Evolutionary conservation across 1,139 yeast species (phyloP).

Genomic region (Debaryomyces psychrophilus): DNA sequence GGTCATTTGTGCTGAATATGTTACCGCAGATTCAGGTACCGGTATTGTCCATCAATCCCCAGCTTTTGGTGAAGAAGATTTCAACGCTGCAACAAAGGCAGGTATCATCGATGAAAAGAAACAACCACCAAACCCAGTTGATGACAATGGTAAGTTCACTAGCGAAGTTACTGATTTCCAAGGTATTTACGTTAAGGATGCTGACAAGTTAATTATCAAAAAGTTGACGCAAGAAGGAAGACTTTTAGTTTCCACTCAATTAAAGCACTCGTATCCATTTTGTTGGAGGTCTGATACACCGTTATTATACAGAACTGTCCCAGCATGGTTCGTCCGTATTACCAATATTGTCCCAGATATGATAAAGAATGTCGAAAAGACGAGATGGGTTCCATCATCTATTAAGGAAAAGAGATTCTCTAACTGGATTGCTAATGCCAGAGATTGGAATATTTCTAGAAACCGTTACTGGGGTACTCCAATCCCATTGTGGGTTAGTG

Average conservation of each 20-base stretch:
- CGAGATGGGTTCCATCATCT: constrained; percentile 92
- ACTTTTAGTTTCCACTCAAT: constrained; percentile 74
- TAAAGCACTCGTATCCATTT: constrained; percentile 96
- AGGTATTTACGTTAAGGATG: constrained; percentile 92
- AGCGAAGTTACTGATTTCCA: constrained; percentile 69
- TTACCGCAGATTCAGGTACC: constrained; percentile 94
- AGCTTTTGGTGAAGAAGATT: constrained; percentile 99
- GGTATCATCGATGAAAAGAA: constrained; percentile 74
- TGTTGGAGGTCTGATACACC: constrained; percentile 99
- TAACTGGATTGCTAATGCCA: constrained; percentile 97
- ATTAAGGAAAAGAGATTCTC: constrained; percentile 94
- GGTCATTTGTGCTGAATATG: constrained; percentile 82
- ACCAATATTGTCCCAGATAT: constrained; percentile 85
- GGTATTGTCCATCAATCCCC: constrained; percentile 99
- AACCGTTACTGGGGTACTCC: constrained; percentile 99
- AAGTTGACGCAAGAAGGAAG: constrained; percentile 77
- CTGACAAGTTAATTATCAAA: constrained; percentile 89
- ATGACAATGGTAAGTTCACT: constrained; percentile 87
- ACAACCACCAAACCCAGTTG: constrained; percentile 90
- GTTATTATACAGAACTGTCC: constrained; percentile 90
- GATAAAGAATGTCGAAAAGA: constrained; percentile 80
- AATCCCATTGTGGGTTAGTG: constrained; percentile 95
- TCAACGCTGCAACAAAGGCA: constrained; percentile 70
- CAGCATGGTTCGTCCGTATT: constrained; percentile 97
- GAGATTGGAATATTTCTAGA: constrained; percentile 98